Evolutionary conservation across 495 filamentous ascomycete genomes (phyloP).

Genomic region (Hyaloscypha hepaticicola): DNA sequence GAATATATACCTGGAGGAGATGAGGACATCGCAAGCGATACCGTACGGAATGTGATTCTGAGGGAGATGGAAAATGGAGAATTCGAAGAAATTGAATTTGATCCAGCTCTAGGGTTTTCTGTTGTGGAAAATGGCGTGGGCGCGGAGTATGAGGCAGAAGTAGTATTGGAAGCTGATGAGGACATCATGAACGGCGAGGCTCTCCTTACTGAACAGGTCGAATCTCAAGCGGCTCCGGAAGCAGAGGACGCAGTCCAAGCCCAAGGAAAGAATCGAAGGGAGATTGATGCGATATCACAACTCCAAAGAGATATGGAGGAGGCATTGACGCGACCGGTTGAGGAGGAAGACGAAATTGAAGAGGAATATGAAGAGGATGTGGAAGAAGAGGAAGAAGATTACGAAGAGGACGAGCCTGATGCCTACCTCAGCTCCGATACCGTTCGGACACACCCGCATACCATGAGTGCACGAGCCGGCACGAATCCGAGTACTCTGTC

Average conservation of each 20-base stretch:
- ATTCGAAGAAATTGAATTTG: conserved; percentile 59
- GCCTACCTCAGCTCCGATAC: conserved; percentile 35
- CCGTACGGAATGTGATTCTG: conserved; percentile 39
- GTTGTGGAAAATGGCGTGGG: conserved; percentile 23
- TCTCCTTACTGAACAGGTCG: neutral
- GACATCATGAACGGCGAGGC: conserved; percentile 5
- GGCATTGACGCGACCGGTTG: conserved; percentile 45
- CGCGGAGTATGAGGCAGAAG: conserved; percentile 24
- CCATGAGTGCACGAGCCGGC: conserved; percentile 58
- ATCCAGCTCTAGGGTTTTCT: conserved; percentile 28
- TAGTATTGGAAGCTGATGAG: neutral
- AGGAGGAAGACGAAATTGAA: conserved; percentile 46
- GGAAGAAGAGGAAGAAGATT: conserved; percentile 40
- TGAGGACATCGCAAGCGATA: conserved; percentile 29
- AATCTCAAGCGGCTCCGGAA: neutral
- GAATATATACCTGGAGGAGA: conserved; percentile 43
- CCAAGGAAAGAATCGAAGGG: conserved; percentile 47
- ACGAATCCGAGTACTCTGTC: conserved; percentile 69
- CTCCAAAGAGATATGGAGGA: conserved; percentile 52
- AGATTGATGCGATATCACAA: conserved; percentile 48
- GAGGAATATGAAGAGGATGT: conserved; percentile 33
- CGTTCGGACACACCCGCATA: conserved; percentile 63
- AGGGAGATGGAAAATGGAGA: conserved; percentile 59
- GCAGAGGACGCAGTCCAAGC: conserved; percentile 37
- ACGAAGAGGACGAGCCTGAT: conserved; percentile 40